A percentile compares a stretch with the other conserved stretches of the same genome.
Evolutionary conservation across 139 green algal species (phyloP).

Genomic region (Coccomyxa sp.): DNA sequence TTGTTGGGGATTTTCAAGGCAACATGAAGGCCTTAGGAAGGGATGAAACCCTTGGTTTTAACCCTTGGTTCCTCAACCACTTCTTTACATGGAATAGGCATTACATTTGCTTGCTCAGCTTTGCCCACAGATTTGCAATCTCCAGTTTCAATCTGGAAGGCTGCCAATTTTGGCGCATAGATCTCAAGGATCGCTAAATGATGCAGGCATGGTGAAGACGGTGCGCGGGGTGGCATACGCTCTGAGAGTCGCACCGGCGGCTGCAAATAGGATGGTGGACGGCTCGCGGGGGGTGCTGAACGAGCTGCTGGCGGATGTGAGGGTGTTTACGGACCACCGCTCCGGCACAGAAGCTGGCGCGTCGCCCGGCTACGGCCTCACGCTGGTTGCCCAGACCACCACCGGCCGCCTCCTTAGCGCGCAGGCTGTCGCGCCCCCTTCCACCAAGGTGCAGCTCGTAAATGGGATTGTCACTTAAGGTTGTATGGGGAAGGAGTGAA

Average conservation of each 20-base stretch:
- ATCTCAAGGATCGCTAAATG: too few species aligned
- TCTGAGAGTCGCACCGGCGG: constrained; percentile 72
- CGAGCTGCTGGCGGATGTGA: constrained; percentile 92
- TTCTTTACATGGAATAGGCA: too few species aligned
- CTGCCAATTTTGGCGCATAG: too few species aligned
- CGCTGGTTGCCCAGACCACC: constrained; percentile 95
- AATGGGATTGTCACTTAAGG: too few species aligned
- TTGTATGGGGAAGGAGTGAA: too few species aligned
- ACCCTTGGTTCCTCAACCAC: background rate
- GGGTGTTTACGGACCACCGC: constrained; percentile 97
- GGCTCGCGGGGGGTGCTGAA: constrained; percentile 85
- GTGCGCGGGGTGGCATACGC: constrained; percentile 92
- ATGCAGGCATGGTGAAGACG: constrained; percentile 83
- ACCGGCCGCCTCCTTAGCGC: constrained; percentile 73
- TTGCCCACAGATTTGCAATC: too few species aligned
- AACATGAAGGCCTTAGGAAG: background rate
- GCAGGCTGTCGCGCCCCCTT: constrained; percentile 49
- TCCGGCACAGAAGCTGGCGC: constrained; percentile 54
- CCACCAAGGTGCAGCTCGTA: constrained; percentile 6
- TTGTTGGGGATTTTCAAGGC: too few species aligned
- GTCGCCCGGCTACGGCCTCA: constrained; percentile 91
- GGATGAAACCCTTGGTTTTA: background rate
- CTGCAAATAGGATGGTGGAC: constrained; percentile 88
- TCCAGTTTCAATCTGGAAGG: too few species aligned
- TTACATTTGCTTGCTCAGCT: too few species aligned